Conservation (phyloP, 2,329 filamentous ascomycete species). For the Venturiaceae sp. region DNA sequence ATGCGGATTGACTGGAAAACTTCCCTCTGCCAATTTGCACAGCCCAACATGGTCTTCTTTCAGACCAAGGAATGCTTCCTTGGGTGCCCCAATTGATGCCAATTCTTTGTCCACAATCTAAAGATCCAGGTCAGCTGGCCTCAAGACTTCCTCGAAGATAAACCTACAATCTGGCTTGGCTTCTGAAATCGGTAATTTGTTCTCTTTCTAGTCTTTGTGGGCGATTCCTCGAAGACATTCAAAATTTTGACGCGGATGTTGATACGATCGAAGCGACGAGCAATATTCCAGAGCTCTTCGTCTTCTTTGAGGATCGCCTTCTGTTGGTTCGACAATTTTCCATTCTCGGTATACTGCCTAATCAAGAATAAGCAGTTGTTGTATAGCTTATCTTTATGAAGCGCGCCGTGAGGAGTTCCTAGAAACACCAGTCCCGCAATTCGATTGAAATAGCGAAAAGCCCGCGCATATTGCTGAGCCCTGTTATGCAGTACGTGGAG, state of each 20-base stretch:
- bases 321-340: neutral
- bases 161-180: neutral
- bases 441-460: neutral
- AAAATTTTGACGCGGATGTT: neutral
- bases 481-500: neutral
- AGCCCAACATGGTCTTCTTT: neutral
- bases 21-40: neutral
- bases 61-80: neutral
- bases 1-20: neutral
- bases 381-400: neutral
- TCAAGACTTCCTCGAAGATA: too few species aligned
- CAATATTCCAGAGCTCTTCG: neutral
- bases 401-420: neutral
- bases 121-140: too few species aligned
- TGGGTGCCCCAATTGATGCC: neutral
- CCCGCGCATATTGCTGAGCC: neutral
- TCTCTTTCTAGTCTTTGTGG: neutral
- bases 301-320: neutral
- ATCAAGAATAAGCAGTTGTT: neutral
- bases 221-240: neutral
- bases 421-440: neutral
- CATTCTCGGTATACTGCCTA: neutral
- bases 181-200: neutral
- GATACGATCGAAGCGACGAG: neutral
- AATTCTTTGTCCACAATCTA: neutral